Percentiles rank a stretch among this genome's conserved stretches.
phyloP scores from a whole-genome alignment of 306 rosid genomes.

The Vicia sativa region DNA sequence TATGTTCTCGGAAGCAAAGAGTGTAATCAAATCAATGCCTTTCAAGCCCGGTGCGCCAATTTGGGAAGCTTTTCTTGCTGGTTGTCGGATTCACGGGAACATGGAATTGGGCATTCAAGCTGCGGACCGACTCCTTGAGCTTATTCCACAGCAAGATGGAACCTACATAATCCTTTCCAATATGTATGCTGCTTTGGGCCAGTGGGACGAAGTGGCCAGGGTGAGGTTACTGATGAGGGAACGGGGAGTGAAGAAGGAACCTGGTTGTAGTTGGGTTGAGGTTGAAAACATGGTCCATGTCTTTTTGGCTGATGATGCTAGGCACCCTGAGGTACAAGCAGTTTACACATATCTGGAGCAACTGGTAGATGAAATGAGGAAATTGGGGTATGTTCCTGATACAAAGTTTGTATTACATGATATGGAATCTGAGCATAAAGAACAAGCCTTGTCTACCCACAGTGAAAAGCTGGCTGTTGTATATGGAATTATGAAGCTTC shows the following conservation, averaged over 20 bases:
- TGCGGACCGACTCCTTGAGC: slow-evolving; percentile 51
- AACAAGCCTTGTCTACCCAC: slow-evolving; percentile 52
- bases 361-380: slow-evolving; percentile 52
- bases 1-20: slow-evolving; percentile 51
- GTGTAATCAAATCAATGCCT: slow-evolving; percentile 52
- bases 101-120: slow-evolving; percentile 52
- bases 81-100: slow-evolving; percentile 56
- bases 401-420: slow-evolving; percentile 57
- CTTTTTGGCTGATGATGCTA: slow-evolving; percentile 56
- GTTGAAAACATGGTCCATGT: slow-evolving; percentile 57
- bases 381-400: slow-evolving; percentile 53
- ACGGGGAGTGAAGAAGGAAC: slow-evolving; percentile 60
- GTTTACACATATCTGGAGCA: slow-evolving; percentile 56
- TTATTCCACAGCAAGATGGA: slow-evolving; percentile 54
- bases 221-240: slow-evolving; percentile 56
- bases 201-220: slow-evolving; percentile 57
- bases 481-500: slow-evolving; percentile 58
- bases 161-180: slow-evolving; percentile 53
- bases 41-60: slow-evolving; percentile 47
- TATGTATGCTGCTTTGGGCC: slow-evolving; percentile 56
- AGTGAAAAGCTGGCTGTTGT: slow-evolving; percentile 61
- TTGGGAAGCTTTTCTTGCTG: slow-evolving; percentile 64
- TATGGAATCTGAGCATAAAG: slow-evolving; percentile 58
- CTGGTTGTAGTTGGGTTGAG: slow-evolving; percentile 66
- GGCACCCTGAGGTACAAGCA: slow-evolving; percentile 54